Base-by-base conservation (phyloP, 768 basidiomycete species). In the Podaxis sp. region DNA sequence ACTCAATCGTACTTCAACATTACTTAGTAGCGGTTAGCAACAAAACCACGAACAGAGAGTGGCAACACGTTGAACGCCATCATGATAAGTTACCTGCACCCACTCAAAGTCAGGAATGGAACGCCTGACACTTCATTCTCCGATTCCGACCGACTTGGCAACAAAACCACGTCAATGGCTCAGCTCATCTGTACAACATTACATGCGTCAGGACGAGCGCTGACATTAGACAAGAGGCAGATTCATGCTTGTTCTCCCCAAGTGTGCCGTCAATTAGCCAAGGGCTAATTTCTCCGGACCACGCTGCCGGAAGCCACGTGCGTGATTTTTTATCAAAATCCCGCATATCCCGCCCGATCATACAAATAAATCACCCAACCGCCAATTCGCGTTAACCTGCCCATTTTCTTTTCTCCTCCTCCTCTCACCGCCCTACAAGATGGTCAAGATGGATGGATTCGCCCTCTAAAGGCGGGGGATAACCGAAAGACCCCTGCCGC, bases 391-490 rank as follows among this genome's bases (percentile, higher is more conserved):
- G 55, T 36, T 6, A 17, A 19, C n/a, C 17, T 15, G 19, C 43
- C 43, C 43, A 43, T 41, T 22, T 24, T 62, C 52, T 58, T 52
- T 47, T 37, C 47, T 60, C 59, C 49, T 63, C 63, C 55, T 64
- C 61, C 54, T 57, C 58, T 63, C 63, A 60, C 62, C 64, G 64
- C 47, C 66, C 61, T 12, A 62, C 69, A 67, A 29, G 22, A 57
- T 68, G 56, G 25, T 66, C 66, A 66, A 55, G 63, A 86, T 86
- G 83, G 79, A 77, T 77, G 73, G 82, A 69, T 76, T 85, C 73
- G 73, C 77, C 71, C 76, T 74, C 69, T 86, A 80, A 78, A 81
- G 77, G 77, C 77, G 76, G 75, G 80, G 80, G 71, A 59, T 70
- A 68, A 46, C 69, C 63, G 66, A 70, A 70, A 68, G 70, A 69